Base-by-base conservation (phyloP, 768 basidiomycete genomes). In the Boletus insuetus region DNA sequence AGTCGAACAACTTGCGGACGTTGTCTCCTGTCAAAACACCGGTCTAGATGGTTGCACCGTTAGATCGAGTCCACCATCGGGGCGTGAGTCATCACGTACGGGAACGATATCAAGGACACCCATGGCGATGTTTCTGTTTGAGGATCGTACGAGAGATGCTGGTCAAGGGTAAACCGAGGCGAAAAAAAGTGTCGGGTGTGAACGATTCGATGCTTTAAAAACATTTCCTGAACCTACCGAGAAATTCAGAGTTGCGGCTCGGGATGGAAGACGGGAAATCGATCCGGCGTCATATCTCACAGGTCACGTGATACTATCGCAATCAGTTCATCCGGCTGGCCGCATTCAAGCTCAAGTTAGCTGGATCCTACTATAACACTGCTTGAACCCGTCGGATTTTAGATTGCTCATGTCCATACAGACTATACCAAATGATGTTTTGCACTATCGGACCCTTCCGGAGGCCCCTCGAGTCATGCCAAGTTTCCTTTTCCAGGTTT, bases 11-110 rank as follows among this genome's bases (percentile, higher is more conserved):
- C 74, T 94, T 95, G 75, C 93, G 86, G 65, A 93, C 90, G 71
- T 98, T 84, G 63, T 95, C 90, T 73, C 96, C 96, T 56, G 94
- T 95, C 70, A 99, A 75, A 58, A 99, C 96, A 61, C 96, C 96
- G 72, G 93, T 80, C 94, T 96, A 47, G 49, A 54, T 42, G 17
- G 50, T 29, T 44, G 11, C 41, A 38, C 4, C 45, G 42, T 56
- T 29, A 54, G 44, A 58, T 63, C 52, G 20, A 34, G 19, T 34
- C 45, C 20, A 13, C 10, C 37, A 8, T 44, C 20, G 10, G 4
- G n/a, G 41, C 32, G 24, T 8, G 37, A 14, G 42, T 42, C 31
- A n/a, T 10, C 14, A 77, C 88, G 61, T 69, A 93, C 90, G 51
- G 91, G 90, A 60, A 93, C 88, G 68, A 91, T 80, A 67, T 91